A percentile compares a stretch with the other conserved stretches of the same genome.
Evolutionary conservation across 768 basidiomycete species (phyloP).

Genomic region (Nevesoporus exiguus): DNA sequence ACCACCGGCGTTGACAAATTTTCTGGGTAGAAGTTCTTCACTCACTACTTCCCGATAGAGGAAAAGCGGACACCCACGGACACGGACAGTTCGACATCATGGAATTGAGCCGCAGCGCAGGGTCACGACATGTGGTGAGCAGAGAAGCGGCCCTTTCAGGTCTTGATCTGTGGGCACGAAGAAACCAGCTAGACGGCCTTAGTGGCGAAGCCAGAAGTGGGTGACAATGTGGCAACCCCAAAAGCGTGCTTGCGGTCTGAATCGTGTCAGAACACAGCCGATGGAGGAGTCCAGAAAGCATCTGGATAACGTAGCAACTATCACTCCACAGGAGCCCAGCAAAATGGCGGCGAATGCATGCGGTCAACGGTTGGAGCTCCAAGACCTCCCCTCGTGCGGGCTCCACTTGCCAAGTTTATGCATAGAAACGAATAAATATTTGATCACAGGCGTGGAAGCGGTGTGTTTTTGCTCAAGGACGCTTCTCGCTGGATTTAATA

Average conservation of each 20-base stretch:
- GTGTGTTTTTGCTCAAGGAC: not conserved
- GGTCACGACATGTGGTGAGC: not conserved
- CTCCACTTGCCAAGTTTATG: slow-evolving; percentile 10
- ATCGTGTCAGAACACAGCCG: not conserved
- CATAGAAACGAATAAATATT: not conserved
- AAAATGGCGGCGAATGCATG: not conserved
- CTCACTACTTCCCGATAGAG: not conserved
- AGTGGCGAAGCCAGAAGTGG: not conserved
- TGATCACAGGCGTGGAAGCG: not conserved
- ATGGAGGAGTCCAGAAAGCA: not conserved
- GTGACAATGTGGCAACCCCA: not conserved
- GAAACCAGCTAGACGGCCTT: not conserved
- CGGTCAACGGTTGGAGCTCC: not conserved
- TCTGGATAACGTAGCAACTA: not conserved
- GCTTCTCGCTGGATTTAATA: not conserved
- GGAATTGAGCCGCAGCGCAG: not conserved
- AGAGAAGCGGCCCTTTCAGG: not conserved
- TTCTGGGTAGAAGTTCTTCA: not conserved
- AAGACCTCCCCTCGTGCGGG: not conserved
- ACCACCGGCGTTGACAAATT: not conserved
- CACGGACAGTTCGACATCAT: no score
- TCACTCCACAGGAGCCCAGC: not conserved
- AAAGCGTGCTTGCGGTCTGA: not conserved
- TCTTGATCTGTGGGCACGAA: not conserved
- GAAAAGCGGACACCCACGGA: no score